Percentiles rank a stretch among this genome's conserved stretches.
phyloP scores from a whole-genome alignment of 2,329 filamentous ascomycete genomes.

The Hypoxylon sp. region DNA sequence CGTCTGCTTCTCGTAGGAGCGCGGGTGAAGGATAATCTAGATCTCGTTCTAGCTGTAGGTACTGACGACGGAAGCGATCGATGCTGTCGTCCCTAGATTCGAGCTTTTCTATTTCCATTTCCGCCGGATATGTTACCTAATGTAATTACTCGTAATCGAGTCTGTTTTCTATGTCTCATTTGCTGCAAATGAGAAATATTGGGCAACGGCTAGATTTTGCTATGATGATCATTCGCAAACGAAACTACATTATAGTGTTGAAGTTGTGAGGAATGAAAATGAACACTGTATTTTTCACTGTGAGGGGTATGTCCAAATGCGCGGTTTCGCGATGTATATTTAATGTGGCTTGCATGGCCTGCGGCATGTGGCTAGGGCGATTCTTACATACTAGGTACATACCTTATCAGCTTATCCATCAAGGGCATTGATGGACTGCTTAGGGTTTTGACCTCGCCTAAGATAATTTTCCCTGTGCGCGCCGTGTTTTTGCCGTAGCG shows the following conservation, averaged over 20 bases:
- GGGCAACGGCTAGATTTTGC: neutral
- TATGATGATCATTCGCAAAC: neutral
- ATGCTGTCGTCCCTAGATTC: slow-evolving; percentile 39
- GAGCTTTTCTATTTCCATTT: slow-evolving; percentile 18
- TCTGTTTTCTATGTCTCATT: neutral
- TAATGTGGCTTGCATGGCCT: slow-evolving; percentile 6
- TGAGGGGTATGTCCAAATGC: too few relatives aligned
- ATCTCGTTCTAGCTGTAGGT: slow-evolving; percentile 78
- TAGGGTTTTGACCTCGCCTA: slow-evolving; percentile 46
- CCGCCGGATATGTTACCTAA: neutral
- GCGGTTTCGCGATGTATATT: too few relatives aligned
- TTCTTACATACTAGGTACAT: neutral
- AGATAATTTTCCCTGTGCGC: slow-evolving; percentile 18
- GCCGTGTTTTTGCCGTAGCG: slow-evolving; percentile 6
- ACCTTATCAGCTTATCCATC: slow-evolving; percentile 1
- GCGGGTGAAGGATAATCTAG: slow-evolving; percentile 74
- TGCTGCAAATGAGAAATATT: neutral
- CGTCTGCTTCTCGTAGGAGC: slow-evolving; percentile 70
- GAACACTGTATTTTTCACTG: too few relatives aligned
- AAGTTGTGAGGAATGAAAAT: too few relatives aligned
- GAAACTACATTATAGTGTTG: too few relatives aligned
- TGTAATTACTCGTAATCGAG: neutral
- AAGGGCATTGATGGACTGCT: slow-evolving; percentile 3
- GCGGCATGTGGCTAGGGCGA: neutral
- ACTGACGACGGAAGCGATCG: slow-evolving; percentile 78